These are phyloP conservation scores for Nepenthes mirabilis DNA, from an alignment of 148 eudicot genomes.

Conservation along the genomic window DNA sequence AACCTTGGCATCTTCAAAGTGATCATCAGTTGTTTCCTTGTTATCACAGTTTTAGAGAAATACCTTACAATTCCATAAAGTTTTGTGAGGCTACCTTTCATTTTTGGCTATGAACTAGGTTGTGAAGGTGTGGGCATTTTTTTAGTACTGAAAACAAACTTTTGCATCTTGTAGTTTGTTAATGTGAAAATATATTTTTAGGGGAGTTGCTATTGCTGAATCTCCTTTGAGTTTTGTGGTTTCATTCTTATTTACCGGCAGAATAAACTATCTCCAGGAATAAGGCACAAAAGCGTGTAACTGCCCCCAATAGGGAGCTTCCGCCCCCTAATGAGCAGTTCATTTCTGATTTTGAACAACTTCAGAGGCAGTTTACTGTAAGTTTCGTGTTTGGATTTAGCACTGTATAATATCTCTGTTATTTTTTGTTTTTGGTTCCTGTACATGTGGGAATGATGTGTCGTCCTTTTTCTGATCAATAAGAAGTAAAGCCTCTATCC, in stretches of 20 bases:
- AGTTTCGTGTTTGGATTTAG: constrained; percentile 14
- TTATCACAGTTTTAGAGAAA: no score
- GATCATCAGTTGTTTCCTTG: no score
- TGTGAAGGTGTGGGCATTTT: no score
- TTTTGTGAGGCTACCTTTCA: no score
- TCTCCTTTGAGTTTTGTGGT: constrained; percentile 1
- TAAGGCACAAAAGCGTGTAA: constrained; percentile 86
- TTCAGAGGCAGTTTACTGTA: constrained; percentile 71
- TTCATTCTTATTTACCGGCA: constrained; percentile 8
- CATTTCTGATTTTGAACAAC: constrained; percentile 74
- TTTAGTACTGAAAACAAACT: no score
- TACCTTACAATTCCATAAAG: no score
- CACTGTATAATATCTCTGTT: constrained; percentile 1
- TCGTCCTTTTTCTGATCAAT: background rate
- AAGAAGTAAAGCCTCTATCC: background rate
- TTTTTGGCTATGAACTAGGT: no score
- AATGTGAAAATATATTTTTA: no score
- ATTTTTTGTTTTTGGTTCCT: background rate
- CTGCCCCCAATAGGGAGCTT: constrained; percentile 70
- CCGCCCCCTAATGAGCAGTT: constrained; percentile 93
- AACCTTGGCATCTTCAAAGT: no score
- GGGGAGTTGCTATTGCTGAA: no score
- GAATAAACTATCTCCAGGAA: constrained; percentile 43
- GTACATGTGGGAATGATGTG: no score
- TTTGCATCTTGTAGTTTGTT: no score